phyloP scores from a whole-genome alignment of 306 rosid genomes.

The Pterocarpus santalinus region DNA sequence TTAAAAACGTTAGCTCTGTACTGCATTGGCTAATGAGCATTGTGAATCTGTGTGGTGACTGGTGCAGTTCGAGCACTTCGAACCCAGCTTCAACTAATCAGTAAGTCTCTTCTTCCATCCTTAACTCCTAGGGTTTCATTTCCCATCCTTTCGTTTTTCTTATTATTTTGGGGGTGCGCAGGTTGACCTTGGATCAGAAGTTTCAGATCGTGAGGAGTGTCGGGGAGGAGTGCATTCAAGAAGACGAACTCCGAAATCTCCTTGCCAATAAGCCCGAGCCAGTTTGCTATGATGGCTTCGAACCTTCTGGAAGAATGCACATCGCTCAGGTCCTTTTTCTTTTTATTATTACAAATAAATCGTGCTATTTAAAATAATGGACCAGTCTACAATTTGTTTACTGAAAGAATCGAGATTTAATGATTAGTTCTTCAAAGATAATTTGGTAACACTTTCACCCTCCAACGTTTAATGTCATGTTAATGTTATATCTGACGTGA shows the following conservation, averaged over 20 bases:
- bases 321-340: slow-evolving; percentile 77
- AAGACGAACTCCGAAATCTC: slow-evolving; percentile 77
- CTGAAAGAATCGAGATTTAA: too few relatives aligned
- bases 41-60: too few relatives aligned
- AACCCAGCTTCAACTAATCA: slow-evolving; percentile 41
- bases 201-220: slow-evolving; percentile 69
- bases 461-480: too few relatives aligned
- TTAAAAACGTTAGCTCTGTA: too few relatives aligned
- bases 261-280: slow-evolving; percentile 78
- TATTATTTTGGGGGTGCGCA: neutral
- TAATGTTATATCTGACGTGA: too few relatives aligned
- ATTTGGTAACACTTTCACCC: too few relatives aligned
- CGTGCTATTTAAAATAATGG: neutral
- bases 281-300: slow-evolving; percentile 88
- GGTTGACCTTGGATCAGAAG: slow-evolving; percentile 66
- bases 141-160: neutral
- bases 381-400: neutral
- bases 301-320: slow-evolving; percentile 96
- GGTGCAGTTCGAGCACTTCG: neutral
- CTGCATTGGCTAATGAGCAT: too few relatives aligned
- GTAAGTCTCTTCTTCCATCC: slow-evolving; percentile 41
- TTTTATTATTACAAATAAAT: neutral
- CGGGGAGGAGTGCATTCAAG: slow-evolving; percentile 92
- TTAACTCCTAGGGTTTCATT: neutral
- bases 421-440: too few relatives aligned